Base-by-base conservation (phyloP, 2,329 filamentous ascomycete genomes). In the Decorospora gaudefroyi region DNA sequence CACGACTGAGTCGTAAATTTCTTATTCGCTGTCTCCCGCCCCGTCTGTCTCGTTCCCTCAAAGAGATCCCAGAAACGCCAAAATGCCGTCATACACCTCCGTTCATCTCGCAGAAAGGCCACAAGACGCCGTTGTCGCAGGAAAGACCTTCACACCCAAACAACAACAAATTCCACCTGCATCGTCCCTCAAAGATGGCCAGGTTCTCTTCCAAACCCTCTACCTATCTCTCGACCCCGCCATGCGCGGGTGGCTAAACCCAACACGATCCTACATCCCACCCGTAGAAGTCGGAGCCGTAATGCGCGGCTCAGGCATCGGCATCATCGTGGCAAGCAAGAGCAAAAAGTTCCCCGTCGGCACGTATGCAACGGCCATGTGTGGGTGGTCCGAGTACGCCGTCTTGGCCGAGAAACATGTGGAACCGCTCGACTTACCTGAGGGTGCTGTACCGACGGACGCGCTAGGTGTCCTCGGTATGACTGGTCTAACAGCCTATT, bases 401-500 rank as follows among this genome's bases (percentile, higher is more conserved):
- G 73, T 89, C 7, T 57, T 85, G 12, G 61, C 69, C 4, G 79
- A 80, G 29, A 79, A 81, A 46, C 70, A 75, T 16, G 63, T 75
- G 0, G 66, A 78, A 51, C 66, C 70, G 17, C 55, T 79, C 5
- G 62, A 72, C 18, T 58, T 79, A 2, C 76, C 77, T 0, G 42
- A 65, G 6, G 74, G 75, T 11, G 75, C 74, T n/a, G 70, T 70
- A 10, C 70, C 73, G 13, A 83, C 83, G 10, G 84, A 88, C 64
- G 76, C 82, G 9, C 45, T 72, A 4, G 60, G 68, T 37, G 67
- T 69, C 3, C 35, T 81, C 23, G 87, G 87, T 9, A 72, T 83
- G 67, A 88, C 86, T 0, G 85, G 85, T 2, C 58, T 90, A 50
- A 91, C 88, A 0, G 87, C 87, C 2, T 91, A 88, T 72, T 87